phyloP scores from a whole-genome alignment of 2,329 filamentous ascomycete genomes.

The Talaromyces rugulosus region DNA sequence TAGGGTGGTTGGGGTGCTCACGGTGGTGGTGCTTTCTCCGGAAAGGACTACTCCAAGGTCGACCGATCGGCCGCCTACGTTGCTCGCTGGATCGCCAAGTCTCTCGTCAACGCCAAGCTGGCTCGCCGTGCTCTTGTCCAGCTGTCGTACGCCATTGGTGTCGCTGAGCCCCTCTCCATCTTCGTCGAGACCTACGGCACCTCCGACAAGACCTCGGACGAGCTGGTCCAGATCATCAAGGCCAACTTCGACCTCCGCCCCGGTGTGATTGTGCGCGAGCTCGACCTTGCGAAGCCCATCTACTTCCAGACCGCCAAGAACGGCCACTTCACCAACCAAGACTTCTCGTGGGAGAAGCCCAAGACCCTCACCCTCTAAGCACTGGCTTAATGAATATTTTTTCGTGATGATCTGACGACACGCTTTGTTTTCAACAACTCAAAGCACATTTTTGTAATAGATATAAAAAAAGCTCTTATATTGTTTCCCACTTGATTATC shows the following conservation, averaged over 20 bases:
- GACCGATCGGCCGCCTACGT: slow-evolving; percentile 97
- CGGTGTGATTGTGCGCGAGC: slow-evolving; percentile 97
- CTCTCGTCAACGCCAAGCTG: slow-evolving; percentile 81
- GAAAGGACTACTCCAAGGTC: slow-evolving; percentile 99
- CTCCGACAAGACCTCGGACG: slow-evolving; percentile 78
- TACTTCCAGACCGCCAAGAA: slow-evolving; percentile 99
- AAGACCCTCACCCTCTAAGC: slow-evolving; percentile 87
- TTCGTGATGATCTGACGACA: slow-evolving; percentile 42
- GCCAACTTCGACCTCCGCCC: slow-evolving; percentile 97
- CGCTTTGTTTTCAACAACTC: slow-evolving; percentile 50
- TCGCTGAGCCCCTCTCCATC: slow-evolving; percentile 94
- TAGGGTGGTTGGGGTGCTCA: slow-evolving; percentile 95
- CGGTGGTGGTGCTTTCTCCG: slow-evolving; percentile 99
- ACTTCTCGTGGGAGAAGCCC: slow-evolving; percentile 97
- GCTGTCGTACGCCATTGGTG: slow-evolving; percentile 98
- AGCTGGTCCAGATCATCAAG: slow-evolving; percentile 91
- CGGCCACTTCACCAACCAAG: slow-evolving; percentile 99
- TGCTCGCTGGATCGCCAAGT: slow-evolving; percentile 98
- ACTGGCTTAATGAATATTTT: slow-evolving; percentile 13
- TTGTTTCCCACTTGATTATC: slow-evolving; percentile 32
- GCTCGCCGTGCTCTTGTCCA: slow-evolving; percentile 92
- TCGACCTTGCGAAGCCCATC: slow-evolving; percentile 91
- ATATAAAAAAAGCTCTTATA: slow-evolving; percentile 30
- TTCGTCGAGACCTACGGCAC: slow-evolving; percentile 98
- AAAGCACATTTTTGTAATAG: slow-evolving; percentile 38